Evolutionary conservation across 805 yeast genomes (phyloP).

Genomic region (Wickerhamiella occidentalis): DNA sequence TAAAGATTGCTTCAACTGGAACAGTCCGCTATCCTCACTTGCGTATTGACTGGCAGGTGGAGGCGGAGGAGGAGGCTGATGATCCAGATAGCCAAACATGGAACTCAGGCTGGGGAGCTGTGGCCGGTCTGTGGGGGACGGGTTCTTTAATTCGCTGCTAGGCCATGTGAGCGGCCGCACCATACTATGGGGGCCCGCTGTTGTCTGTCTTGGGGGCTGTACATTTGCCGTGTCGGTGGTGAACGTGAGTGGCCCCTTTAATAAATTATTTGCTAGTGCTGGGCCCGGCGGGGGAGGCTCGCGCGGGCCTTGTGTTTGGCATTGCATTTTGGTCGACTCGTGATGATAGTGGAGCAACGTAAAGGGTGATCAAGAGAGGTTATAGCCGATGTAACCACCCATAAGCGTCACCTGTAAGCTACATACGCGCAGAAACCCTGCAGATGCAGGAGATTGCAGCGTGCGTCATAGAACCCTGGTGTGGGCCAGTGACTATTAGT

Average conservation of each 20-base stretch:
- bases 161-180: background rate
- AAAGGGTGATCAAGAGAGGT: background rate
- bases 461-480: background rate
- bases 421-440: conserved; percentile 9
- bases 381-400: background rate
- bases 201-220: background rate
- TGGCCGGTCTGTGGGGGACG: background rate
- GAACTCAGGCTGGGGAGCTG: conserved; percentile 2
- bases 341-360: background rate
- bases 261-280: background rate
- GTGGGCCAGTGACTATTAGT: background rate
- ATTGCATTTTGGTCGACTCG: conserved; percentile 1
- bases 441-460: conserved; percentile 6
- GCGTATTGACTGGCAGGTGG: background rate
- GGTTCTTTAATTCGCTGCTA: background rate
- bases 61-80: background rate
- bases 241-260: background rate
- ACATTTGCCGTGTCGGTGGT: background rate
- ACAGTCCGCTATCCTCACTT: background rate
- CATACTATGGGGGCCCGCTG: background rate
- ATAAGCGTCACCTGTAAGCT: conserved; percentile 10
- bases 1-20: background rate
- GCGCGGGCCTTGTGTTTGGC: background rate
- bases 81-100: background rate
- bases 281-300: background rate